Percentiles rank a stretch among this genome's conserved stretches.
Evolutionary conservation across 805 yeast genomes (phyloP).

Genomic region (Yamadazyma tumulicola): DNA sequence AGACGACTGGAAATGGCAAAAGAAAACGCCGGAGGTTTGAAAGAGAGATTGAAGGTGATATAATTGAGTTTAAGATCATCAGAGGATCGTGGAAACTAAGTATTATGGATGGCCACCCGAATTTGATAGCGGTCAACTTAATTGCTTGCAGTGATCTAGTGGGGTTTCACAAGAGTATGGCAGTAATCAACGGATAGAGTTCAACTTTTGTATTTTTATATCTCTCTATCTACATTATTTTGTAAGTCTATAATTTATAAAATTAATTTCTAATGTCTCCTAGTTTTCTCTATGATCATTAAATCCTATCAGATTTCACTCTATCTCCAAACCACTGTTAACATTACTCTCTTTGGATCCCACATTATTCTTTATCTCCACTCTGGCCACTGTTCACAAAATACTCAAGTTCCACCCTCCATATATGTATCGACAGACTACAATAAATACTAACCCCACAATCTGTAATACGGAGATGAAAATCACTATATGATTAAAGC

Average conservation of each 20-base stretch:
- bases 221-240: too few relatives aligned
- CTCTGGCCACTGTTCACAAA: too few relatives aligned
- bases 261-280: neutral
- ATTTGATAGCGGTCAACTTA: slow-evolving; percentile 23
- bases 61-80: slow-evolving; percentile 40
- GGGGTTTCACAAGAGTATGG: too few relatives aligned
- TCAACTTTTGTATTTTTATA: too few relatives aligned
- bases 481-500: slow-evolving; percentile 17
- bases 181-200: too few relatives aligned
- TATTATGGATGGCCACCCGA: slow-evolving; percentile 14
- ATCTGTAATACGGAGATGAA: slow-evolving; percentile 17
- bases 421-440: slow-evolving; percentile 14
- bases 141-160: slow-evolving; percentile 28
- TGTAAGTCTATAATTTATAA: neutral
- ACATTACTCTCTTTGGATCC: too few relatives aligned
- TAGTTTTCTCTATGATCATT: too few relatives aligned
- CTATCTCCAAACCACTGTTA: too few relatives aligned
- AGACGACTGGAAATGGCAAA: neutral
- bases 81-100: slow-evolving; percentile 40
- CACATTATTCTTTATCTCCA: too few relatives aligned
- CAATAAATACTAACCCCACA: slow-evolving; percentile 16
- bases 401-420: slow-evolving; percentile 15
- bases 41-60: slow-evolving; percentile 24
- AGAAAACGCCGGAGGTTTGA: slow-evolving; percentile 12
- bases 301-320: too few relatives aligned